Evolutionary conservation across 768 basidiomycete genomes (phyloP), one percentile per base, ranked within the genome.

Genomic region (Lanmaoa rubissima): DNA sequence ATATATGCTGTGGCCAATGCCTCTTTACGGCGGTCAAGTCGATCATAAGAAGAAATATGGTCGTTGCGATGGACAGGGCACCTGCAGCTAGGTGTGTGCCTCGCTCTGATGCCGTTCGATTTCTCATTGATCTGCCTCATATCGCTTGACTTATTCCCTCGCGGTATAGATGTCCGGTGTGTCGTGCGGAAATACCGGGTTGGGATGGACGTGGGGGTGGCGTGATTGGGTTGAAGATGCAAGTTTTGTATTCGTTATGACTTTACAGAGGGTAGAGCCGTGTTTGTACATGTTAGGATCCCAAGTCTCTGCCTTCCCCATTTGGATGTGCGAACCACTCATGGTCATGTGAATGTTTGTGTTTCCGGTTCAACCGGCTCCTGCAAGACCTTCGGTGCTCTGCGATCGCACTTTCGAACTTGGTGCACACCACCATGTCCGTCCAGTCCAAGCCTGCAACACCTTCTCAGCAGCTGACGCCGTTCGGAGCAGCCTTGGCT

Each of bases 401-500:
- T 24, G 28, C 32, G 11, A 24, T 48, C 32, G 53, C n/a, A 24
- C 5, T 9, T 38, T 45, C 21, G 1, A 13, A 5, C 45, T 43
- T 36, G 0, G 28, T 5, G 8, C 35, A 21, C 5, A n/a, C 39
- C 19, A 6, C 40, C 58, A 79, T 79, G 78, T 56, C 77, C 17
- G 66, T 60, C 52, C 73, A 77, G 58, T 71, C 77, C 3, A 68
- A 68, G 44, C 83, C 86, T 35, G 77, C 79, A 24, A 82, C 85
- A 65, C 82, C 83, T n/a, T 73, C 79, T 12, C 79, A 84, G 51
- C 75, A 79, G 65, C 77, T 97, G 36, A 94, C 94, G 0, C 90
- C 95, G 0, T 86, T 94, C 63, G 94, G 90, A 2, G 84, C 89
- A 59, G 96, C 96, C 1, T 78, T 98, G 53, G 92, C 93, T 43